phyloP scores from a whole-genome alignment of 139 green algal genomes.

The Axilococcus clingmanii region DNA sequence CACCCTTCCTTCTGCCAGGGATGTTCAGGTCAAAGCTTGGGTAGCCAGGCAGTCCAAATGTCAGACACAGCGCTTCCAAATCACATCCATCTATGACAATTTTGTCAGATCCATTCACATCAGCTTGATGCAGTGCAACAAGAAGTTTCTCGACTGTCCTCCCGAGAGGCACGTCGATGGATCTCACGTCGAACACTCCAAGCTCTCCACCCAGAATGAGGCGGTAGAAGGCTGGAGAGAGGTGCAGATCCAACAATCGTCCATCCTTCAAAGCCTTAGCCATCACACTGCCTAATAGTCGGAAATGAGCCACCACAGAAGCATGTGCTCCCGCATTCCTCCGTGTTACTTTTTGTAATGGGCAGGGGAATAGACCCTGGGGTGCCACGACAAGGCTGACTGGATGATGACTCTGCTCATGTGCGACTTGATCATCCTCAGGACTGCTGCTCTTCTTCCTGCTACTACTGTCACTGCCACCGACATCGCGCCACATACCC shows the following conservation, averaged over 20 bases:
- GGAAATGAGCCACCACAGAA: conserved; percentile 53
- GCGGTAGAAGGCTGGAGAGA: conserved; percentile 79
- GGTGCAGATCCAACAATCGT: conserved; percentile 83
- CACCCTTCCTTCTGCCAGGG: conserved; percentile 41
- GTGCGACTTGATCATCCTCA: background rate
- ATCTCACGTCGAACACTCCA: conserved; percentile 66
- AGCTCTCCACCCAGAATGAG: conserved; percentile 44
- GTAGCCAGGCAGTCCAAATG: conserved; percentile 83
- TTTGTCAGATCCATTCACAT: background rate
- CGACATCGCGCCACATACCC: conserved; percentile 77
- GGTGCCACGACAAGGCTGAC: conserved; percentile 60
- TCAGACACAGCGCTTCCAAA: conserved; percentile 87
- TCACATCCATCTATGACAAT: conserved; percentile 63
- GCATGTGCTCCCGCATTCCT: background rate
- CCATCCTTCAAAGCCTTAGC: conserved; percentile 89
- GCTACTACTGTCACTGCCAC: too few relatives aligned
- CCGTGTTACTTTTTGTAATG: conserved; percentile 28
- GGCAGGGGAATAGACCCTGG: conserved; percentile 79
- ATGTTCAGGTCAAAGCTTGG: conserved; percentile 59
- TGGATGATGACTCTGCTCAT: background rate
- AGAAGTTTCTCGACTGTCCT: conserved; percentile 61
- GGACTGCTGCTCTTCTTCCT: background rate
- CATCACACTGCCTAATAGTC: conserved; percentile 73
- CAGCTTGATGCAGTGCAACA: conserved; percentile 19
- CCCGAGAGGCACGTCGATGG: conserved; percentile 66